Conservation (phyloP, 2,329 filamentous ascomycete species). For the Pestalotiopsis fici region DNA sequence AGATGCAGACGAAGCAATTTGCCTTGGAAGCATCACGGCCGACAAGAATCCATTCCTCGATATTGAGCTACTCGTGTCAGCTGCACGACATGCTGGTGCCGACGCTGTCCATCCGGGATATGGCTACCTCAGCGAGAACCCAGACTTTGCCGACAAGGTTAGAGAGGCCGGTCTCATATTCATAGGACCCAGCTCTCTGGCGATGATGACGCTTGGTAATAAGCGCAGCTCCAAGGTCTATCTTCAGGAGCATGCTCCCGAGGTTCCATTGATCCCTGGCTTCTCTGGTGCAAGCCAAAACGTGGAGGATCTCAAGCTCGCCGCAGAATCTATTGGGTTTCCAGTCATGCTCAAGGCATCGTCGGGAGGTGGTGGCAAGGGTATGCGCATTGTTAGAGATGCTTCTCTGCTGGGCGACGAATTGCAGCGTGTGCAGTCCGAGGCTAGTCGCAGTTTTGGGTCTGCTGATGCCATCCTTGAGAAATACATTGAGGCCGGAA, state of each 20-base stretch:
- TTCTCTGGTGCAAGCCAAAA: constrained; percentile 68
- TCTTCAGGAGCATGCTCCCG: constrained; percentile 64
- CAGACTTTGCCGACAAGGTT: constrained; percentile 67
- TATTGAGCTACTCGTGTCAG: constrained; percentile 66
- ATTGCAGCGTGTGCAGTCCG: constrained; percentile 31
- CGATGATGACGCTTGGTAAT: constrained; percentile 24
- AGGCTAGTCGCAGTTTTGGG: constrained; percentile 36
- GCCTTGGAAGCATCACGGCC: constrained; percentile 50
- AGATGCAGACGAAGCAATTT: constrained; percentile 65
- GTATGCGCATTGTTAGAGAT: constrained; percentile 33
- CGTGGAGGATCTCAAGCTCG: constrained; percentile 23
- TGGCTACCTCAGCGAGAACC: constrained; percentile 71
- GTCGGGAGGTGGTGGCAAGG: constrained; percentile 43
- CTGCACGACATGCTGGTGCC: constrained; percentile 64
- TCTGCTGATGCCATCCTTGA: constrained; percentile 37
- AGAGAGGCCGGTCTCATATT: constrained; percentile 68
- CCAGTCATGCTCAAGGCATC: constrained; percentile 45
- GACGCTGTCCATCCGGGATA: constrained; percentile 74
- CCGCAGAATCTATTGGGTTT: constrained; percentile 24
- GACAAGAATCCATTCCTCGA: constrained; percentile 65
- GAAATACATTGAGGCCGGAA: constrained; percentile 34
- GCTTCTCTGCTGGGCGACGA: constrained; percentile 14
- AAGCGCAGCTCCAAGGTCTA: constrained; percentile 59
- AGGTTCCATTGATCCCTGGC: constrained; percentile 72
- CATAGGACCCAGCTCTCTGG: constrained; percentile 61